phyloP scores from a whole-genome alignment of 495 filamentous ascomycete genomes.

The Chaetomium cochliodes region DNA sequence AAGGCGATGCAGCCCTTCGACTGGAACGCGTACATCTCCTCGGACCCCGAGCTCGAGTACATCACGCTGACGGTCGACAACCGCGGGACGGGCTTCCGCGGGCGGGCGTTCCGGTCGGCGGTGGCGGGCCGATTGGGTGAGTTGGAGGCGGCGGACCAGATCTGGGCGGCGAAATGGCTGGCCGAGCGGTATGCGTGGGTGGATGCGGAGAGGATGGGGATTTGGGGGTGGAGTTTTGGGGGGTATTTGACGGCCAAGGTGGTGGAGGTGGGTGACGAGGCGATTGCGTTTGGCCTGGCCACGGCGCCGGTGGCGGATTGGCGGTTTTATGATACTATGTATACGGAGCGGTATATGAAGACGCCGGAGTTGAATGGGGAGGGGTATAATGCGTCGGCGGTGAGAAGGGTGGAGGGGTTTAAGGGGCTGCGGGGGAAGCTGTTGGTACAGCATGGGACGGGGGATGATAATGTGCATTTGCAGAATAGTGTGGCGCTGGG shows the following conservation, averaged over 20 bases:
- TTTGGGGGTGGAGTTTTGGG: slow-evolving; percentile 61
- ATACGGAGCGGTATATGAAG: slow-evolving; percentile 67
- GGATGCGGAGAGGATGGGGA: slow-evolving; percentile 51
- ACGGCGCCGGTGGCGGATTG: slow-evolving; percentile 58
- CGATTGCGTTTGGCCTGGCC: slow-evolving; percentile 53
- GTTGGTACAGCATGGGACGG: slow-evolving; percentile 55
- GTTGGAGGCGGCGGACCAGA: slow-evolving; percentile 56
- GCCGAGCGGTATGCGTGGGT: slow-evolving; percentile 46
- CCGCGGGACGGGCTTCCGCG: slow-evolving; percentile 56
- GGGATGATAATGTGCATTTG: slow-evolving; percentile 62
- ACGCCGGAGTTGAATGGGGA: slow-evolving; percentile 46
- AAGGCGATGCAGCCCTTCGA: slow-evolving; percentile 46
- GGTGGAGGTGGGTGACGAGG: slow-evolving; percentile 50
- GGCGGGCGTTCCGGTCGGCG: slow-evolving; percentile 49
- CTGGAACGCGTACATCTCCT: slow-evolving; percentile 55
- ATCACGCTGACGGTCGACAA: slow-evolving; percentile 57
- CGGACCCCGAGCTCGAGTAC: slow-evolving; percentile 58
- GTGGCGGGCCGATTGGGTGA: slow-evolving; percentile 52
- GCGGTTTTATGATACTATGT: slow-evolving; percentile 63
- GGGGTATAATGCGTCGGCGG: slow-evolving; percentile 50
- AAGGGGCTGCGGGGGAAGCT: slow-evolving; percentile 53
- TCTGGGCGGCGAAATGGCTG: slow-evolving; percentile 53
- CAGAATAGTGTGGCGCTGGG: slow-evolving; percentile 54
- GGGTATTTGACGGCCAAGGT: slow-evolving; percentile 59
- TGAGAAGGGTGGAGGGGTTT: slow-evolving; percentile 49